Conservation (phyloP, 1,139 yeast species). For the Magnusiomyces paraingens region DNA sequence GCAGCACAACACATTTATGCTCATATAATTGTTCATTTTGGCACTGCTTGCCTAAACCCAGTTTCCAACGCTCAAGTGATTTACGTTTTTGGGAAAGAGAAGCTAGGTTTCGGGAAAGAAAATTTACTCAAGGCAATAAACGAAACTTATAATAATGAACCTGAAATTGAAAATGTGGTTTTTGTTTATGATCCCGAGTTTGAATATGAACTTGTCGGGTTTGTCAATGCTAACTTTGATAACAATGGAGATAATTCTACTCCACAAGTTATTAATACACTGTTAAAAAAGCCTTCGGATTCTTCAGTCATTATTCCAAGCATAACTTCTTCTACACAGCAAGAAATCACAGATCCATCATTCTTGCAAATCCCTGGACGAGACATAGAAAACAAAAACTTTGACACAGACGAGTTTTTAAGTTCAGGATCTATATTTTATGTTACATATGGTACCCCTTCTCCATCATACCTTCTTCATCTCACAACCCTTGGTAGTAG, state of each 20-base stretch:
- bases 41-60: conserved; percentile 87
- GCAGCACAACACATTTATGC: conserved; percentile 92
- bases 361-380: conserved; percentile 26
- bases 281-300: background rate
- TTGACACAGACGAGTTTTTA: background rate
- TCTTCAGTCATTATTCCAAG: conserved; percentile 1
- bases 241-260: background rate
- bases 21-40: conserved; percentile 84
- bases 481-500: conserved; percentile 62
- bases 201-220: conserved; percentile 18
- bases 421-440: conserved; percentile 44
- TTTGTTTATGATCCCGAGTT: conserved; percentile 32
- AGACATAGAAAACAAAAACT: background rate
- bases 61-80: conserved; percentile 60
- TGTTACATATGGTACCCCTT: conserved; percentile 51
- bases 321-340: background rate
- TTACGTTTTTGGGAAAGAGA: conserved; percentile 61
- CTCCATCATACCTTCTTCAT: conserved; percentile 70
- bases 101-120: conserved; percentile 17
- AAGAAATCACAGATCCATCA: conserved; percentile 13
- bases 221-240: conserved; percentile 13
- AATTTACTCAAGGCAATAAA: conserved; percentile 23
- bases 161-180: conserved; percentile 18
- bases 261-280: background rate
- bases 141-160: conserved; percentile 6